Percentiles rank a stretch among this genome's conserved stretches.
phyloP scores from a whole-genome alignment of 2,329 filamentous ascomycete species.

The Gaeumannomyces tritici region DNA sequence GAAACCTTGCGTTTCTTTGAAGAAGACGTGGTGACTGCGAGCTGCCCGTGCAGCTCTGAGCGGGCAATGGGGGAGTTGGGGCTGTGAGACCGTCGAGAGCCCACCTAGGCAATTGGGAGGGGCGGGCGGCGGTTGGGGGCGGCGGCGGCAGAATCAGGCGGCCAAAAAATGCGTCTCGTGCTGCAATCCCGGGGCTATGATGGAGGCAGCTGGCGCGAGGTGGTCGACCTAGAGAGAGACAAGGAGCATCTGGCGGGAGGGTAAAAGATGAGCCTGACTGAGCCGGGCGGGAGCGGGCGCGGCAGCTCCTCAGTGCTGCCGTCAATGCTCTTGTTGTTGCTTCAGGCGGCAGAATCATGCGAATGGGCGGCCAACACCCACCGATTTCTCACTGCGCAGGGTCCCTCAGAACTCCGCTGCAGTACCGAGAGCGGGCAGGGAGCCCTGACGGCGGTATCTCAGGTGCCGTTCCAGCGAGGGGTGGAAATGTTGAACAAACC shows the following conservation, averaged over 20 bases:
- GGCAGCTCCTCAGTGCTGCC: neutral
- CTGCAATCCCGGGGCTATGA: neutral
- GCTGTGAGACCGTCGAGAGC: neutral
- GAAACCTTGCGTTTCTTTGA: constrained; percentile 63
- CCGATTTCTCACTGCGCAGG: neutral
- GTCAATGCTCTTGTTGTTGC: neutral
- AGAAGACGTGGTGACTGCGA: constrained; percentile 64
- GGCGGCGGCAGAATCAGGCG: neutral
- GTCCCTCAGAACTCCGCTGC: neutral
- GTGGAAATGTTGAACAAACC: neutral
- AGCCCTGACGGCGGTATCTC: neutral
- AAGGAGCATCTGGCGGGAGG: constrained; percentile 1
- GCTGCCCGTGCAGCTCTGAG: constrained; percentile 54
- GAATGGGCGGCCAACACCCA: neutral
- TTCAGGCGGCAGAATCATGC: neutral
- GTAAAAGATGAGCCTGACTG: neutral
- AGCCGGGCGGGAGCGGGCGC: neutral
- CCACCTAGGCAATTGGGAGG: neutral
- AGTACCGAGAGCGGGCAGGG: neutral
- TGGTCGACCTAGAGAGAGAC: neutral
- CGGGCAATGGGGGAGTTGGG: neutral
- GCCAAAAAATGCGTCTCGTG: neutral
- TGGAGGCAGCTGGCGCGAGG: neutral
- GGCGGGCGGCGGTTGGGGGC: neutral
- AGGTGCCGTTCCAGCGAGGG: neutral